Base-by-base conservation (phyloP, 2,329 filamentous ascomycete genomes). In the Arthrobotrys musiformis region DNA sequence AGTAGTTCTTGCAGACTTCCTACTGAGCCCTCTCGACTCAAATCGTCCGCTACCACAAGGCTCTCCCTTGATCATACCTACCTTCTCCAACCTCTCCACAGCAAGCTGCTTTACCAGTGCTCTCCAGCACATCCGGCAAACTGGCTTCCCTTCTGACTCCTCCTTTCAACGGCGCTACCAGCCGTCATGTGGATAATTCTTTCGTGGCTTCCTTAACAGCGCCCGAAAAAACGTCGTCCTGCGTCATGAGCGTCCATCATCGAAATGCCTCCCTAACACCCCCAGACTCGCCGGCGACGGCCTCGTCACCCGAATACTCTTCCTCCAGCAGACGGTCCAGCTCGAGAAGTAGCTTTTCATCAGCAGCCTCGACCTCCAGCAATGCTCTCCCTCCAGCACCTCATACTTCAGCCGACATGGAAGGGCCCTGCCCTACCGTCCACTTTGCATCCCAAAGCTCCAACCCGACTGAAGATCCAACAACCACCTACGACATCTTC, bases 401-500 rank as follows among this genome's bases (percentile, higher is more conserved):
- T 26, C 73, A 77, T 44, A 58, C 73, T 15, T 77, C 73, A 37
- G 60, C 73, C 44, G 73, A 77, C 52, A 70, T 77, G 73, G 67
- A 77, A 62, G 61, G 67, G 30, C 73, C 73, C 17, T 77, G 73
- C 33, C 73, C 73, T 37, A 77, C 73, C 15, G 73, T 77, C 35
- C 73, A 42, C 28, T 77, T 77, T 40, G 73, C 73, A 33, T 77
- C 73, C n/a, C 73, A 77, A 60, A 66, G 40, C 50, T 52, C 58
- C 13, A 62, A 70, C 24, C 73, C 73, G 28, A 70, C 73, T 80
- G 80, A 40, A 81, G 79, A 54, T 81, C 74, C 82, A 73, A 79
- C 82, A 79, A 79, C 84, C 79, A 81, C 84, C 73, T 87, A 92
- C 83, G 90, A 93, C 82, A 87, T 97, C 78, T 92, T 92, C 84